A percentile compares a stretch with the other conserved stretches of the same genome.
Conservation (phyloP, 2,329 filamentous ascomycete genomes). For the Thelonectria olida region DNA sequence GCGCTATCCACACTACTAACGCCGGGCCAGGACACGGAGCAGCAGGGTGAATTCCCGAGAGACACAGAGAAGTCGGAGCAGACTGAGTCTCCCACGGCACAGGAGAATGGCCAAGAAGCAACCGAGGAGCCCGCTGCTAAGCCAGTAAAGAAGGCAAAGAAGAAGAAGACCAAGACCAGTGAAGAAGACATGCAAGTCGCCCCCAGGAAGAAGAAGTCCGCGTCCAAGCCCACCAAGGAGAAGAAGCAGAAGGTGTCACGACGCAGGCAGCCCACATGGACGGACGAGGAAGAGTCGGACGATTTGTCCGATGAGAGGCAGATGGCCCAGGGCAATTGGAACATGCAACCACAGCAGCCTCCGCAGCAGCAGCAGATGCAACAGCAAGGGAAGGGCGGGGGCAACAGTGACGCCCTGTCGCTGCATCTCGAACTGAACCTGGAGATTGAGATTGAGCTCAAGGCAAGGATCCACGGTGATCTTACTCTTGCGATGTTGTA, state of each 20-base stretch:
- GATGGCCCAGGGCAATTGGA: constrained; percentile 27
- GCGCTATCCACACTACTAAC: not conserved
- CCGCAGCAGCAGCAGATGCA: constrained; percentile 21
- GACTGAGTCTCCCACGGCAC: not conserved
- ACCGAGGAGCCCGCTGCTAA: not conserved
- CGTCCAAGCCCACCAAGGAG: not conserved
- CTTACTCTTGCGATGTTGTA: constrained; percentile 76
- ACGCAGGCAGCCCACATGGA: constrained; percentile 30
- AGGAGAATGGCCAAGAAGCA: not conserved
- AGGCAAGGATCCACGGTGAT: constrained; percentile 87
- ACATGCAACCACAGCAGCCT: constrained; percentile 15
- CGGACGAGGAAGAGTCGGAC: constrained; percentile 16
- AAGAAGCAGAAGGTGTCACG: constrained; percentile 31
- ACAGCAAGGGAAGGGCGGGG: constrained; percentile 26
- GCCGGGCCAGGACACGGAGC: not conserved
- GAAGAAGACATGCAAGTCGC: not conserved
- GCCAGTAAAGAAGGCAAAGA: not conserved
- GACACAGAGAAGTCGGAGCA: too few relatives aligned
- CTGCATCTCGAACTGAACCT: constrained; percentile 81
- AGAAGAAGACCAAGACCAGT: not conserved
- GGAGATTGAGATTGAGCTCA: constrained; percentile 84
- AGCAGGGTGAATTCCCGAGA: not conserved
- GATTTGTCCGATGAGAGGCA: constrained; percentile 20
- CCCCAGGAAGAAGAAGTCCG: constrained; percentile 21
- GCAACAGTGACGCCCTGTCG: constrained; percentile 57